phyloP scores from a whole-genome alignment of 257 asterid species.

The Rehmannia glutinosa region DNA sequence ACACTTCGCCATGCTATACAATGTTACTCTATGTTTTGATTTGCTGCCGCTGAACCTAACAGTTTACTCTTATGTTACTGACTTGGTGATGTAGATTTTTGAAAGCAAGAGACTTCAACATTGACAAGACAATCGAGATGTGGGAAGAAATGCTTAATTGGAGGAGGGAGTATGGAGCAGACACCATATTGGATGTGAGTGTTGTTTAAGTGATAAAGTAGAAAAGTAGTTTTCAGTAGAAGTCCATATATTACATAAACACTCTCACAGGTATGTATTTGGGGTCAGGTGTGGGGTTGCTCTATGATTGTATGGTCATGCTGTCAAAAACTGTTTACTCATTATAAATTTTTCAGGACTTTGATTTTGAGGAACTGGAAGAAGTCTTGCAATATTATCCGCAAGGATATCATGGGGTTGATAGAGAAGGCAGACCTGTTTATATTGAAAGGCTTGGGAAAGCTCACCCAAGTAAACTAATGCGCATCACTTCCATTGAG shows the following conservation, averaged over 20 bases:
- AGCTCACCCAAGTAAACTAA: constrained; percentile 77
- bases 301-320: neutral
- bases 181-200: constrained; percentile 86
- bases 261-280: neutral
- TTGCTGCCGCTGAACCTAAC: neutral
- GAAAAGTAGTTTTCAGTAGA: neutral
- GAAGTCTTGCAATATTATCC: constrained; percentile 92
- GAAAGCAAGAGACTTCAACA: constrained; percentile 83
- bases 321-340: neutral
- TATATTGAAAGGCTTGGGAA: constrained; percentile 94
- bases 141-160: constrained; percentile 98
- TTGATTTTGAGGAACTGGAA: constrained; percentile 76
- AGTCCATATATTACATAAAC: neutral
- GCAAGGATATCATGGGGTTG: constrained; percentile 99
- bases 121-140: constrained; percentile 72
- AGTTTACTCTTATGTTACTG: constrained; percentile 4
- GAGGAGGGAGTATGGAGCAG: constrained; percentile 87
- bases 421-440: constrained; percentile 93
- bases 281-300: neutral
- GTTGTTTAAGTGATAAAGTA: neutral
- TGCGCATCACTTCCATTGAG: constrained; percentile 75
- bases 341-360: constrained; percentile 52
- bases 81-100: constrained; percentile 54
- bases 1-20: neutral
- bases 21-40: constrained; percentile 9